Conservation (phyloP, 768 basidiomycete species). For the Grammothele lineata region DNA sequence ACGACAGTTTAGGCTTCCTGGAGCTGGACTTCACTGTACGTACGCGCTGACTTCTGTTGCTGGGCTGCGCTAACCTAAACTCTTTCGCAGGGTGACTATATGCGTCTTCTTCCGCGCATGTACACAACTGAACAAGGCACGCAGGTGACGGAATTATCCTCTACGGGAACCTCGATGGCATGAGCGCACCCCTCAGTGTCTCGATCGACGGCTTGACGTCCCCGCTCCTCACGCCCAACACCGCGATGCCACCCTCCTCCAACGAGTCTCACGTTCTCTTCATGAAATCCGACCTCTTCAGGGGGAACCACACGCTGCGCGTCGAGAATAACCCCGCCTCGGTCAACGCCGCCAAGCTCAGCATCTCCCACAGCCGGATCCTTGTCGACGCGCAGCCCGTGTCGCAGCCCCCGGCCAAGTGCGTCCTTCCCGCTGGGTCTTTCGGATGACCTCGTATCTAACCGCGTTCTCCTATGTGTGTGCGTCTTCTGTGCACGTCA, state of each 20-base stretch:
- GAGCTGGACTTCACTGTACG: slow-evolving; percentile 10
- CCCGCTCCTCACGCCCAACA: slow-evolving; percentile 5
- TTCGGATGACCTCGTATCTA: too few species aligned
- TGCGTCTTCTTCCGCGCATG: neutral
- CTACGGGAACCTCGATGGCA: slow-evolving; percentile 6
- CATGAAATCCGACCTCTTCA: neutral
- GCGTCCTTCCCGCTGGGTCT: too few species aligned
- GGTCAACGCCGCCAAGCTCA: too few species aligned
- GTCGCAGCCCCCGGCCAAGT: too few species aligned
- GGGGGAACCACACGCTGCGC: slow-evolving; percentile 1
- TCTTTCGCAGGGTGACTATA: neutral
- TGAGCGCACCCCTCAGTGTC: slow-evolving; percentile 8
- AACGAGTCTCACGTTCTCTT: slow-evolving; percentile 5
- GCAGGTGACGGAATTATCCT: slow-evolving; percentile 7
- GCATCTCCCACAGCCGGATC: neutral
- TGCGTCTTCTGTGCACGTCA: too few species aligned
- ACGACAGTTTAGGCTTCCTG: slow-evolving; percentile 2
- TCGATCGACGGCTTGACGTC: slow-evolving; percentile 7
- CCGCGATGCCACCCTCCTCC: neutral
- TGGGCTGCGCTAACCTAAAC: neutral
- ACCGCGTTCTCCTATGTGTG: too few species aligned
- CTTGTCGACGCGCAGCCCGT: too few species aligned
- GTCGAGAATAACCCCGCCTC: slow-evolving; percentile 10
- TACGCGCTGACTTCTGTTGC: neutral
- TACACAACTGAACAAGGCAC: neutral